These are phyloP conservation scores for Halophytophthora batemanensis DNA, from an alignment of 352 stramenopile species.

Conservation along the genomic window DNA sequence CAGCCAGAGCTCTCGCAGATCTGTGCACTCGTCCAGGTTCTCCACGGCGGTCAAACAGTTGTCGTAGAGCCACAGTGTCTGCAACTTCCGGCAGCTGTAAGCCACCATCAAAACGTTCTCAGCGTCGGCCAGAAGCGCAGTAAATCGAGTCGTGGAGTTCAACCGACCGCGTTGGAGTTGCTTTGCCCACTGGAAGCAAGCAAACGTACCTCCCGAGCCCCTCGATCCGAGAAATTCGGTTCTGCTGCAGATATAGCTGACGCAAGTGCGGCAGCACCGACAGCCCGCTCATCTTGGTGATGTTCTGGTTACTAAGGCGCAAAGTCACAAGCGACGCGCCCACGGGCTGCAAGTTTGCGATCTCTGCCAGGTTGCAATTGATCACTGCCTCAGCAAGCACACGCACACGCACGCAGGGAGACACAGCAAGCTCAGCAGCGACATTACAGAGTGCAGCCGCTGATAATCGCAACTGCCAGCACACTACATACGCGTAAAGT, in stretches of 20 bases:
- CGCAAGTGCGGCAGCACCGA: slow-evolving; percentile 55
- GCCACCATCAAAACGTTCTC: no score
- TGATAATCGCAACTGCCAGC: no score
- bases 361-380: slow-evolving; percentile 60
- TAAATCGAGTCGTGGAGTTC: no score
- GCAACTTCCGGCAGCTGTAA: slow-evolving; percentile 55
- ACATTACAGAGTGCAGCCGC: background rate
- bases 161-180: background rate
- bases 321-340: slow-evolving; percentile 68
- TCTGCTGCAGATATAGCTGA: slow-evolving; percentile 78
- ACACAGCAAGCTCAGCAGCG: background rate
- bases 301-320: slow-evolving; percentile 69
- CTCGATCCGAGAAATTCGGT: slow-evolving; percentile 75
- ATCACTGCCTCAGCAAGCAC: slow-evolving; percentile 40
- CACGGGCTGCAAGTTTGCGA: slow-evolving; percentile 52
- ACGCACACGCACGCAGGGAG: background rate
- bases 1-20: slow-evolving; percentile 82
- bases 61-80: slow-evolving; percentile 73
- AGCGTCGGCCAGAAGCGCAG: background rate
- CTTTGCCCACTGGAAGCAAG: background rate
- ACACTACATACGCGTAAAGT: slow-evolving; percentile 40
- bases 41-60: slow-evolving; percentile 68
- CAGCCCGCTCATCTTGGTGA: slow-evolving; percentile 54
- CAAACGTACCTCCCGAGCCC: slow-evolving; percentile 46
- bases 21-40: slow-evolving; percentile 54